Conservation (phyloP, 2,329 filamentous ascomycete species). For the Colletotrichum incanum region DNA sequence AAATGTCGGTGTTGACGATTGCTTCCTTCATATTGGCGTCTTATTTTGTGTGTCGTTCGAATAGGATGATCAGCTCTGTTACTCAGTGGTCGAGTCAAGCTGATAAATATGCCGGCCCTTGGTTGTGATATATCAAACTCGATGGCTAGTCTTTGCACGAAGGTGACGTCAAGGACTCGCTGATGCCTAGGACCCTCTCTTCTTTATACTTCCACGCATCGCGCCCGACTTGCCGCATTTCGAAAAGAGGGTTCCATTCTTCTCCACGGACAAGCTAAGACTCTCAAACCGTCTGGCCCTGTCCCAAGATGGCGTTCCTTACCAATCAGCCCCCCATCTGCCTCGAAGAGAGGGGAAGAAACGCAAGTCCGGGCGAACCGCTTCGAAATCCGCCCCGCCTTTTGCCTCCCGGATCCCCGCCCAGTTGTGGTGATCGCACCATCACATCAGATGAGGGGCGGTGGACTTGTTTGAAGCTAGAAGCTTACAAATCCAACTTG, state of each 20-base stretch:
- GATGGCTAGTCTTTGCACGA: neutral
- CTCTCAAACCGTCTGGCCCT: conserved; percentile 6
- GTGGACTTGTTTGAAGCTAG: neutral
- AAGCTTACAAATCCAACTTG: conserved; percentile 35
- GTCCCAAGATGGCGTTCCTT: neutral
- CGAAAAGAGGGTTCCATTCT: conserved; percentile 15
- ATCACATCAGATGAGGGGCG: conserved; percentile 34
- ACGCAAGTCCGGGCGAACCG: conserved; percentile 21
- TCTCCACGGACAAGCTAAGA: conserved; percentile 23
- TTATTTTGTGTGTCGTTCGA: neutral
- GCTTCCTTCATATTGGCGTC: conserved; percentile 42
- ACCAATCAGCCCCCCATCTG: conserved; percentile 4
- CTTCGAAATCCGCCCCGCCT: neutral
- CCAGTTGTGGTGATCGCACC: conserved; percentile 16
- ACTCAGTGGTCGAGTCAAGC: neutral
- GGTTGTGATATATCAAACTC: neutral
- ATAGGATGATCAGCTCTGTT: too few species aligned
- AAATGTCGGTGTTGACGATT: conserved; percentile 32
- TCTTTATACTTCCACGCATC: conserved; percentile 23
- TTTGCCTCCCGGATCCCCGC: neutral
- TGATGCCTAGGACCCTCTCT: neutral
- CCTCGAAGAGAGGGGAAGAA: conserved; percentile 4
- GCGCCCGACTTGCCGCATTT: neutral
- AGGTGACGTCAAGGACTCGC: conserved; percentile 37
- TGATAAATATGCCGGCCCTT: neutral